Conservation (phyloP, 164 flowering plant genomes). For the Vitis cinerea region DNA sequence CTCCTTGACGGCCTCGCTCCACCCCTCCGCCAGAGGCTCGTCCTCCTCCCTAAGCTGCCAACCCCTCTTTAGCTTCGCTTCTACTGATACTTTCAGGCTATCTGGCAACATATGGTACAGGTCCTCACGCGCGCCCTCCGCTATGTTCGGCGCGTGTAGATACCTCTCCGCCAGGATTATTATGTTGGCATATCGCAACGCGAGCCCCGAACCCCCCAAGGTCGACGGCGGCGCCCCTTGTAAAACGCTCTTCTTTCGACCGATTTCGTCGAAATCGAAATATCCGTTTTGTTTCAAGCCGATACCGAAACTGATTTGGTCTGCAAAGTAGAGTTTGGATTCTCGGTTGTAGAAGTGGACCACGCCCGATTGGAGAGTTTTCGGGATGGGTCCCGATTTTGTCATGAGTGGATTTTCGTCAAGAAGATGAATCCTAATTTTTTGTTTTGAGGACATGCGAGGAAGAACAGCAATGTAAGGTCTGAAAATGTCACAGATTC, state of each 20-base stretch:
- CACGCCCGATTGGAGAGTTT: constrained; percentile 13
- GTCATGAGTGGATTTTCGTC: background rate
- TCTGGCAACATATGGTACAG: constrained; percentile 68
- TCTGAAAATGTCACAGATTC: constrained; percentile 56
- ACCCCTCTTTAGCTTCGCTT: constrained; percentile 39
- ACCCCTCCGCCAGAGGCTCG: constrained; percentile 45
- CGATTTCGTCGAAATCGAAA: background rate
- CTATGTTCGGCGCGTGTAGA: constrained; percentile 28
- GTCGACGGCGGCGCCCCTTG: constrained; percentile 46
- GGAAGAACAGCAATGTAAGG: constrained; percentile 40
- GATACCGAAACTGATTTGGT: constrained; percentile 5
- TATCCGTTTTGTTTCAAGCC: background rate
- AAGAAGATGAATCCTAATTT: no score
- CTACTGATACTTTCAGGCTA: constrained; percentile 35
- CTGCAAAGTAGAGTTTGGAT: constrained; percentile 2
- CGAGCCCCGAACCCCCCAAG: constrained; percentile 69
- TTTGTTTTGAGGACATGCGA: constrained; percentile 8
- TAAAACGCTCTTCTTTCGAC: constrained; percentile 20
- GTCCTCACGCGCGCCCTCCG: constrained; percentile 30
- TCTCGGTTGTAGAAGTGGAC: constrained; percentile 28
- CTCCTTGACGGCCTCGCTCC: constrained; percentile 52
- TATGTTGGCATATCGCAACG: constrained; percentile 64
- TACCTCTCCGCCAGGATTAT: constrained; percentile 44
- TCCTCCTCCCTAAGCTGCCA: constrained; percentile 14
- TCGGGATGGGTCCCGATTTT: constrained; percentile 37